Evolutionary conservation across 2,329 filamentous ascomycete species (phyloP).

Genomic region (Cytospora mali): DNA sequence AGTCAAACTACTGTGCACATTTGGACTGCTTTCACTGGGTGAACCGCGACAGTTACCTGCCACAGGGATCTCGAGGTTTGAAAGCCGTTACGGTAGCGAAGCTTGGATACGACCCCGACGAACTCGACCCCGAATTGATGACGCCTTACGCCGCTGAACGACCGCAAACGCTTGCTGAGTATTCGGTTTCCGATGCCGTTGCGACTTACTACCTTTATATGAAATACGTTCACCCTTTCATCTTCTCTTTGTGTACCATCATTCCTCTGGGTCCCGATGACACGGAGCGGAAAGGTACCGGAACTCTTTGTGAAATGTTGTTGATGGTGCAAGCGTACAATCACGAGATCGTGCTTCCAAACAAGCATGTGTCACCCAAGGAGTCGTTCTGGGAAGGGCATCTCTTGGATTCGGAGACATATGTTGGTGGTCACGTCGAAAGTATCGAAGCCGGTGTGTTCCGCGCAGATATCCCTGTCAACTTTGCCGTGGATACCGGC

Average conservation of each 20-base stretch:
- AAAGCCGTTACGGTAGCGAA: slow-evolving; percentile 98
- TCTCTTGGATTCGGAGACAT: slow-evolving; percentile 93
- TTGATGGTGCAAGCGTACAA: slow-evolving; percentile 98
- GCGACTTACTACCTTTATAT: slow-evolving; percentile 99
- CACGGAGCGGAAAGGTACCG: slow-evolving; percentile 90
- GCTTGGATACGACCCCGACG: slow-evolving; percentile 96
- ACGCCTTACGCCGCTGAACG: slow-evolving; percentile 86
- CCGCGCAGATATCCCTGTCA: slow-evolving; percentile 89
- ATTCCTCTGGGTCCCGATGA: slow-evolving; percentile 92
- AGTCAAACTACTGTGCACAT: slow-evolving; percentile 93
- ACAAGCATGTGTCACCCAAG: slow-evolving; percentile 89
- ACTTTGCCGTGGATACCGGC: slow-evolving; percentile 85
- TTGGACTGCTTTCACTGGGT: slow-evolving; percentile 99
- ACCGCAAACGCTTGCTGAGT: slow-evolving; percentile 92
- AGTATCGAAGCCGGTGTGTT: slow-evolving; percentile 99
- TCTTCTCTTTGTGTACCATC: slow-evolving; percentile 98
- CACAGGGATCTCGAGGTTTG: slow-evolving; percentile 93
- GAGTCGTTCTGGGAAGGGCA: slow-evolving; percentile 98
- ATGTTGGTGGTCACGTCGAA: slow-evolving; percentile 97
- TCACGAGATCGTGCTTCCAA: slow-evolving; percentile 87
- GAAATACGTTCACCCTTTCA: slow-evolving; percentile 99
- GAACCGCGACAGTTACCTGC: slow-evolving; percentile 95
- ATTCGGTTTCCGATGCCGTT: slow-evolving; percentile 98
- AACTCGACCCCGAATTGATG: slow-evolving; percentile 97
- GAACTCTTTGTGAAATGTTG: slow-evolving; percentile 98